Evolutionary conservation across 78 protist species (phyloP).

Genomic region (Cavenderia fasciculata): DNA sequence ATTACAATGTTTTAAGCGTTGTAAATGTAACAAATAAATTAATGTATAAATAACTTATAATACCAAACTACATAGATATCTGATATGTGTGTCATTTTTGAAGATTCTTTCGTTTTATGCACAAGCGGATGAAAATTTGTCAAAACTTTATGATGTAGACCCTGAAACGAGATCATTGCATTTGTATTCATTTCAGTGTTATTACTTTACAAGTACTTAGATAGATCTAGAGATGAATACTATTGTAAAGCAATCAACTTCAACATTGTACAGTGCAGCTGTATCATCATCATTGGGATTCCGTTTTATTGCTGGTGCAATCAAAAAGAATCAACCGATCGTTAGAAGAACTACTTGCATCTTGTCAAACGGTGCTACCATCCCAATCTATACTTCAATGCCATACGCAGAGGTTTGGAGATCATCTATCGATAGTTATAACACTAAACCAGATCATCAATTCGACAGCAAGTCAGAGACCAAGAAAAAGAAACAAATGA

Average conservation of each 20-base stretch:
- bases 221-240: neutral
- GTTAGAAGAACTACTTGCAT: conserved; percentile 7
- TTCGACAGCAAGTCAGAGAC: conserved; percentile 4
- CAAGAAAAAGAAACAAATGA: neutral
- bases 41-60: too few relatives aligned
- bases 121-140: too few relatives aligned
- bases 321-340: conserved; percentile 19
- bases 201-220: too few relatives aligned
- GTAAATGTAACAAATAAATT: too few relatives aligned
- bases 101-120: too few relatives aligned
- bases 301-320: neutral
- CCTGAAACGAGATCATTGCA: too few relatives aligned
- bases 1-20: too few relatives aligned
- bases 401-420: conserved; percentile 43
- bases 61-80: neutral
- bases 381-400: conserved; percentile 2
- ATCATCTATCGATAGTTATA: neutral
- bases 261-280: neutral
- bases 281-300: neutral
- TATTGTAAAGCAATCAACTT: neutral
- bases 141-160: too few relatives aligned
- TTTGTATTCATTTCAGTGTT: too few relatives aligned
- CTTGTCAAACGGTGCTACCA: conserved; percentile 55
- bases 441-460: neutral
- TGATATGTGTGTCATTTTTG: too few relatives aligned